These are phyloP conservation scores for Mycena maculata DNA, from an alignment of 768 basidiomycete species.

Conservation along the genomic window DNA sequence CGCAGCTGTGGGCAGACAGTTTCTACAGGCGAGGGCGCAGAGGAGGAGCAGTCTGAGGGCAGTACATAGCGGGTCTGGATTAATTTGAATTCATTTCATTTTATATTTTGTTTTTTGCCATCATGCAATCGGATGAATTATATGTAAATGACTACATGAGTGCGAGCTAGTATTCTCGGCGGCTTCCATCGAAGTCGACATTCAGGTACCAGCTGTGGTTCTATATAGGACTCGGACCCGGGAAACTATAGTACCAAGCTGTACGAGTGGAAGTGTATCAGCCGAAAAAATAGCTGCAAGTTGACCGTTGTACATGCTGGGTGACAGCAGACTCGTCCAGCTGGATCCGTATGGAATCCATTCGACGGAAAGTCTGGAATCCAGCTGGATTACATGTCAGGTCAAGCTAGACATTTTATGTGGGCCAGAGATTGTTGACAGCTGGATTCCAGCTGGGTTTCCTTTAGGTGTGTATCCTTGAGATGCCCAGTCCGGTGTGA, in stretches of 20 bases:
- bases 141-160: neutral
- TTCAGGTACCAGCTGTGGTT: neutral
- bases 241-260: neutral
- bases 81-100: neutral
- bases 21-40: neutral
- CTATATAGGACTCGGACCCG: neutral
- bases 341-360: slow-evolving; percentile 11
- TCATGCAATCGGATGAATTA: neutral
- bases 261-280: neutral
- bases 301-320: neutral
- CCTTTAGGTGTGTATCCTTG: slow-evolving; percentile 2
- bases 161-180: neutral
- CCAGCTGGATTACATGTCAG: neutral
- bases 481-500: too few relatives aligned
- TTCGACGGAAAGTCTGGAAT: slow-evolving; percentile 10
- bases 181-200: neutral
- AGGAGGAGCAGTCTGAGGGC: too few relatives aligned
- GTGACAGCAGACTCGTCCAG: neutral
- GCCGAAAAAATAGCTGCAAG: neutral
- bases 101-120: neutral
- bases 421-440: neutral
- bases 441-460: slow-evolving; percentile 13
- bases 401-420: neutral
- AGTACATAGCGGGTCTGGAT: neutral
- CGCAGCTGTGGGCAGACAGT: neutral